Evolutionary conservation across 2,329 filamentous ascomycete species (phyloP), one percentile per base, ranked within the genome.

Genomic region (Colletotrichum caudatum): DNA sequence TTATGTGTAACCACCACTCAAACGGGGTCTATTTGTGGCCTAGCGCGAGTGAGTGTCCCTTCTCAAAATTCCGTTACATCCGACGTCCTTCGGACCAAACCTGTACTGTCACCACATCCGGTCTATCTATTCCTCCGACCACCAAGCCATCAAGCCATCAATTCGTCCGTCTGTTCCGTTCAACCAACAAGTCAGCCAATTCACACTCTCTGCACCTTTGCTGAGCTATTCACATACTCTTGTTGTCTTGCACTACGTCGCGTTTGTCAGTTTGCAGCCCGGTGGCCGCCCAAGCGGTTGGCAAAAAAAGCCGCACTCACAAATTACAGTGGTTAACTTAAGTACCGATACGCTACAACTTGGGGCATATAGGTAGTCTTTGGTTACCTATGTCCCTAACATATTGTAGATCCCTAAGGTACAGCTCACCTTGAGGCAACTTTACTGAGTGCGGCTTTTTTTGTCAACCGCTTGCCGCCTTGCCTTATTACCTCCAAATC

Each of bases 1-100:
- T 64, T 62, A 35, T 68, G 59, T 68, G 59, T 33, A 53, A 68
- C 59, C 50, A 68, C 59, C 41, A 56, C 33, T 7, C 35, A 53
- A 37, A 44, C 59, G 60, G 66, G 41, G 20, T 23, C 18, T 23
- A 8, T 58, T 64, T 46, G 26, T 2, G 37, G 39, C 51, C 50
- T 64, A 61, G 58, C 58, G 29, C 14, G 29, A 4, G 29, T 29
- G 29, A 29, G 2, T 16, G 1, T 18, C 37, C 35, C 23, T 48
- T 51, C 16, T 62, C 6, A 39, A 39, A 5, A 8, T n/a, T 11
- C 33, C n/a, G 35, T 56, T 56, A 23, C 35, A 39, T 57, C 54
- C 54, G 35, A 57, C 54, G 35, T 35, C 39, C 29, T 48, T 50
- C 59, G 20, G 20, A 39, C 9, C 54, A 35, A 57, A 39, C 35